phyloP scores from a whole-genome alignment of 352 stramenopile genomes.

The Phytophthora syringae region DNA sequence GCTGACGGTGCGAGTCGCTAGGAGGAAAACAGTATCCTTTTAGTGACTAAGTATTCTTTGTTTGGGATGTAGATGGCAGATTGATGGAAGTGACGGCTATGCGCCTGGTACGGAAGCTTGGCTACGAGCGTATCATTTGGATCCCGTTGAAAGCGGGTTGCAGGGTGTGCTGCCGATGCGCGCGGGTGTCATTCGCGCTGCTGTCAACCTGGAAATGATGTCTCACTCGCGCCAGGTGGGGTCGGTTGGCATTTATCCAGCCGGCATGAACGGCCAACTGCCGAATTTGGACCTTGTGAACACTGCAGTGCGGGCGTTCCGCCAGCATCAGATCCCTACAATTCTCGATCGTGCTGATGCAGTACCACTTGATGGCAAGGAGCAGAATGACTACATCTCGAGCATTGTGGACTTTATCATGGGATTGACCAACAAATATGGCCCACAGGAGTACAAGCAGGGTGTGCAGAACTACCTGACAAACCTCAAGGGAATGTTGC shows the following conservation, averaged over 20 bases:
- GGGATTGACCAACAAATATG: slow-evolving; percentile 17
- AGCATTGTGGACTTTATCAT: slow-evolving; percentile 1
- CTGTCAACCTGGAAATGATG: slow-evolving; percentile 75
- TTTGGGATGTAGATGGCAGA: slow-evolving; percentile 52
- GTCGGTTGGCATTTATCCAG: slow-evolving; percentile 62
- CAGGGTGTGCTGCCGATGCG: slow-evolving; percentile 60
- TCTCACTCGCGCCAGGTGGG: slow-evolving; percentile 29
- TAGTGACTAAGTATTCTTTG: background rate
- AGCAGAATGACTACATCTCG: slow-evolving; percentile 16
- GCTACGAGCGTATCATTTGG: slow-evolving; percentile 73
- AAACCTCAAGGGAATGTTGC: slow-evolving; percentile 72
- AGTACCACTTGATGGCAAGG: background rate
- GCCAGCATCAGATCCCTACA: slow-evolving; percentile 51
- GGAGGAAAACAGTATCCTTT: background rate
- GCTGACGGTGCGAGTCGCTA: slow-evolving; percentile 72
- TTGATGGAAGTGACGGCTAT: slow-evolving; percentile 66
- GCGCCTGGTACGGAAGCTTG: slow-evolving; percentile 72
- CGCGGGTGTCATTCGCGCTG: slow-evolving; percentile 79
- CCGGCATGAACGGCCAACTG: slow-evolving; percentile 84
- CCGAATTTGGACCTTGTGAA: slow-evolving; percentile 91
- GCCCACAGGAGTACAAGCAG: slow-evolving; percentile 26
- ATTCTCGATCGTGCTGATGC: slow-evolving; percentile 54
- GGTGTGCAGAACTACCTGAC: slow-evolving; percentile 47
- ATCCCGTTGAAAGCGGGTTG: slow-evolving; percentile 37
- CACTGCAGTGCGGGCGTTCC: slow-evolving; percentile 61